These are phyloP conservation scores for Phaeolepiota aurea DNA, from an alignment of 768 basidiomycete species.

Conservation along the genomic window DNA sequence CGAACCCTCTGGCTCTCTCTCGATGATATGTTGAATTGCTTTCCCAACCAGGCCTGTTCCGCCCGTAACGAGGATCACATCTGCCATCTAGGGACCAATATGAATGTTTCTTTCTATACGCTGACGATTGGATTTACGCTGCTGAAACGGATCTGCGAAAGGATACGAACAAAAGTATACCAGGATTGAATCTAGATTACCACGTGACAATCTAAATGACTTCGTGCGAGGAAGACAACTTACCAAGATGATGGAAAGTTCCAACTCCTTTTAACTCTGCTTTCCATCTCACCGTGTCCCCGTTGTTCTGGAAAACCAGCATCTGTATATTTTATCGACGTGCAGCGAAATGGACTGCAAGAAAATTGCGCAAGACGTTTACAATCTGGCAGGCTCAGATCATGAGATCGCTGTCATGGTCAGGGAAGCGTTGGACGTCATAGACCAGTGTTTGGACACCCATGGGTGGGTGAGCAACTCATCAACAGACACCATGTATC, in stretches of 20 bases:
- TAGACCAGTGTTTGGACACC: constrained; percentile 66
- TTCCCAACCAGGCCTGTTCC: constrained; percentile 85
- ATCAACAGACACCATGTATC: neutral
- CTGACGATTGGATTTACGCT: too few species aligned
- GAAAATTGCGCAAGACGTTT: constrained; percentile 49
- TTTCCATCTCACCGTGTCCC: constrained; percentile 1
- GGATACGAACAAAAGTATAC: too few species aligned
- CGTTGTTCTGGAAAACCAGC: too few species aligned
- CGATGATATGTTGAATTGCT: constrained; percentile 71
- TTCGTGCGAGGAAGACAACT: neutral
- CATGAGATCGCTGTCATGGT: constrained; percentile 54
- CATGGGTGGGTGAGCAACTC: constrained; percentile 61
- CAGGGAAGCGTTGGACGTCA: constrained; percentile 74
- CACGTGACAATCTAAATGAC: neutral
- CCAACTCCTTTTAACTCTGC: too few species aligned
- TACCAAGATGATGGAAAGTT: neutral
- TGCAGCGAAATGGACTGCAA: constrained; percentile 37
- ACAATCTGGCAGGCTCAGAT: constrained; percentile 45
- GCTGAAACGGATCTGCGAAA: too few species aligned
- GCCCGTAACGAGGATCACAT: constrained; percentile 73
- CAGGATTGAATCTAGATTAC: too few species aligned
- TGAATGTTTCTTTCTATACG: too few species aligned
- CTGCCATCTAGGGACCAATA: too few species aligned
- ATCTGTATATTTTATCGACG: too few species aligned
- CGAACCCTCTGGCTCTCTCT: constrained; percentile 70